Evolutionary conservation across 2,329 filamentous ascomycete species (phyloP).

Genomic region (Penicillium sp.): DNA sequence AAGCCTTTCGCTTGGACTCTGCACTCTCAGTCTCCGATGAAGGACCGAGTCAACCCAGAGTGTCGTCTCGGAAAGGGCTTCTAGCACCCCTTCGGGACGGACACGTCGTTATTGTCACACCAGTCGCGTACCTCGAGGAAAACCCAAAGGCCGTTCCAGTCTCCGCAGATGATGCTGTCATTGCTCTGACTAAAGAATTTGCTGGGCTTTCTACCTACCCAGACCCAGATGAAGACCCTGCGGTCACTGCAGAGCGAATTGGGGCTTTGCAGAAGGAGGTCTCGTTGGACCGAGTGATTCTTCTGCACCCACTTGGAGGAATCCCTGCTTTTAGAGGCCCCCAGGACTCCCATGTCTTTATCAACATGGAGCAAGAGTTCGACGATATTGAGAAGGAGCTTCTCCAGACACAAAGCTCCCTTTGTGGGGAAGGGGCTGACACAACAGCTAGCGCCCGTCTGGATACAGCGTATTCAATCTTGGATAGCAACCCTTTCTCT

Average conservation of each 20-base stretch:
- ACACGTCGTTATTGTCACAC: slow-evolving; percentile 68
- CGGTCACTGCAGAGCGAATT: slow-evolving; percentile 40
- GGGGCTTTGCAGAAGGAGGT: slow-evolving; percentile 52
- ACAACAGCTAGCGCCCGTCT: slow-evolving; percentile 19
- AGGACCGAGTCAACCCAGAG: slow-evolving; percentile 34
- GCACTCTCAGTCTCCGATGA: slow-evolving; percentile 44
- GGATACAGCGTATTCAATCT: slow-evolving; percentile 17
- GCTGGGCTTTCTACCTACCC: slow-evolving; percentile 61
- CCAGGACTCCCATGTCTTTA: slow-evolving; percentile 72
- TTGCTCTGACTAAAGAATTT: slow-evolving; percentile 76
- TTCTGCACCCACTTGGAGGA: slow-evolving; percentile 83
- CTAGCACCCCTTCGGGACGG: slow-evolving; percentile 67
- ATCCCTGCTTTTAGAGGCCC: slow-evolving; percentile 67
- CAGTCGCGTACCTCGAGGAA: slow-evolving; percentile 60
- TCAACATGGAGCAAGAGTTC: slow-evolving; percentile 93
- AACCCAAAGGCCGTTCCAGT: slow-evolving; percentile 51
- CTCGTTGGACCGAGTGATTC: slow-evolving; percentile 78
- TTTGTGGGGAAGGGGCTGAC: slow-evolving; percentile 4
- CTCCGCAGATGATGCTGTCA: slow-evolving; percentile 63
- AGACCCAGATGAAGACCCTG: slow-evolving; percentile 46
- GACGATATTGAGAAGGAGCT: slow-evolving; percentile 66
- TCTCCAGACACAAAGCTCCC: slow-evolving; percentile 26
- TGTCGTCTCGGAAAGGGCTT: slow-evolving; percentile 54
- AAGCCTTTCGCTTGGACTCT: slow-evolving; percentile 68
- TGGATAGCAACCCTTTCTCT: slow-evolving; percentile 46